Base-by-base conservation (phyloP, 805 yeast genomes). In the Ogataea paraovalis region DNA sequence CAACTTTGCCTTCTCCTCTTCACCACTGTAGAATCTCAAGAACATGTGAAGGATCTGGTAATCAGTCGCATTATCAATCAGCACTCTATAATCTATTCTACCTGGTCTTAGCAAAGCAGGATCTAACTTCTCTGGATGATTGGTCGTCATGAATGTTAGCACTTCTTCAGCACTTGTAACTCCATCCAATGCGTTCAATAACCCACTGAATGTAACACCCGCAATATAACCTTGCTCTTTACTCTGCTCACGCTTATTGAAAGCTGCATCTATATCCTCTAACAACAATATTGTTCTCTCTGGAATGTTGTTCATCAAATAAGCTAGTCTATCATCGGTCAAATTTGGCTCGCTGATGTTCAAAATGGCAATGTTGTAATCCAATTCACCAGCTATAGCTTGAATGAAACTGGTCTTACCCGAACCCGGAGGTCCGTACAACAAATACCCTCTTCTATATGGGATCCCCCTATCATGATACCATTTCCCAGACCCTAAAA, bases 101-200 rank as follows among this genome's bases (percentile, higher is more conserved):
- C 99, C 99, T 0, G 99, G 99, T 54, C 99, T 76, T 64, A 94
- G 70, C 39, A 94, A 75, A 0, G 99, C 99, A 1, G 97, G 89
- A 60, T 94, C 99, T 34, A 94, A 72, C 53, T 80, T 80, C 53
- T 94, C 98, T 0, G 97, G 97, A 61, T 94, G 99, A 66, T 94
- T 94, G 19, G 99, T 92, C 19, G 99, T 94, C 99, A 94, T 94
- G 67, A 94, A 94, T 0, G 97, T 92, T 30, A 94, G 76, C 41
- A 96, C 85, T 62, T 94, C 98, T 62, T 94, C 99, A 1, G 97
- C 96, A 25, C 96, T 87, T 3, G 98, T 94, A 16, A 94, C 98
- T 41, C 99, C 99, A 65, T 94, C 99, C 42, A 94, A 72, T 0
- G 99, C 96, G 63, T 94, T 94, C 50, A 94, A 70, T 41, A 94